Evolutionary conservation across 148 eudicot genomes (phyloP).

Genomic region (Camellia lanceoleosa): DNA sequence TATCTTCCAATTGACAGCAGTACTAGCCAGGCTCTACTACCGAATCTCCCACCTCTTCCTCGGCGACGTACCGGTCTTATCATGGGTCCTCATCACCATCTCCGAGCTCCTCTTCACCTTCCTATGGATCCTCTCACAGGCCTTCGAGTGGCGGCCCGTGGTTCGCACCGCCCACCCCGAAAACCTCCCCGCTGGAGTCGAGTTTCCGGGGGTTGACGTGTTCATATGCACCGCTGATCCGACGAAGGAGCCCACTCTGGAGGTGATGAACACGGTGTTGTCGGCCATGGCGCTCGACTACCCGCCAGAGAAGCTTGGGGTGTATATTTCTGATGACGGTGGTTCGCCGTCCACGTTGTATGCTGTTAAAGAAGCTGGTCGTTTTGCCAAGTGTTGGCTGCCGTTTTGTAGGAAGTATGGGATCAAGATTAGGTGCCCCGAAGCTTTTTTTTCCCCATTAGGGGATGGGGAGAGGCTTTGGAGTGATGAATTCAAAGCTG

Average conservation of each 20-base stretch:
- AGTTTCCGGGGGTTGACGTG: constrained; percentile 51
- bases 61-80: constrained; percentile 13
- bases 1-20: constrained; percentile 31
- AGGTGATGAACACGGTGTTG: constrained; percentile 60
- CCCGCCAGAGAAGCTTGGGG: constrained; percentile 50
- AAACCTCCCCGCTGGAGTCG: constrained; percentile 21
- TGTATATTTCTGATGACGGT: constrained; percentile 64
- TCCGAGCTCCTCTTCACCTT: constrained; percentile 44
- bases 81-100: constrained; percentile 37
- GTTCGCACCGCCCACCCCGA: constrained; percentile 26
- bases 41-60: constrained; percentile 24
- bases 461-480: constrained; percentile 33
- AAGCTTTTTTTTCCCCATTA: constrained; percentile 41
- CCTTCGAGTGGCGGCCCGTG: constrained; percentile 54
- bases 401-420: constrained; percentile 53
- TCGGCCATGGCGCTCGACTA: constrained; percentile 61
- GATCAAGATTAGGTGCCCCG: constrained; percentile 50
- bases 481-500: constrained; percentile 31
- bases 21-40: constrained; percentile 34
- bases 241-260: constrained; percentile 45
- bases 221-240: constrained; percentile 65
- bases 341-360: constrained; percentile 42
- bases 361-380: constrained; percentile 40
- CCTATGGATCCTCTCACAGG: constrained; percentile 33
- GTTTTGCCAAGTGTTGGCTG: constrained; percentile 49